phyloP scores from a whole-genome alignment of 2,329 filamentous ascomycete genomes.

The Aschersonia sp. region DNA sequence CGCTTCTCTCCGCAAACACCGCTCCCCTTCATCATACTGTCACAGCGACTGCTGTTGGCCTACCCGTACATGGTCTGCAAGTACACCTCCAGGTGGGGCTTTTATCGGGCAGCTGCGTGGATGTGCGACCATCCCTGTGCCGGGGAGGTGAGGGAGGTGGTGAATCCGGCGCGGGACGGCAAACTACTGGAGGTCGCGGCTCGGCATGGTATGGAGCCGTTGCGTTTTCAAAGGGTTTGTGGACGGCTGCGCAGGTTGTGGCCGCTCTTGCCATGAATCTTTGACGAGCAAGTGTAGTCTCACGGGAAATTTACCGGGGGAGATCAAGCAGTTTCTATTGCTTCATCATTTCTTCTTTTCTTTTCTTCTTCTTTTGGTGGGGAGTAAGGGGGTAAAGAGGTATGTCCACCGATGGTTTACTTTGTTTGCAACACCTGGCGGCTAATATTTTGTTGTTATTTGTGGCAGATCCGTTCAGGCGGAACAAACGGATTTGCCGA shows the following conservation, averaged over 20 bases:
- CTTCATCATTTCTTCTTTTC: not conserved
- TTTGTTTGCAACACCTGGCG: too few species aligned
- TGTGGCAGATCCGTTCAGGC: too few species aligned
- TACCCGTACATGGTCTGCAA: constrained; percentile 29
- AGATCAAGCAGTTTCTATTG: not conserved
- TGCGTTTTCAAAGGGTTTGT: constrained; percentile 15
- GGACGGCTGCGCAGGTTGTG: constrained; percentile 14
- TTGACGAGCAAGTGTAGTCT: not conserved
- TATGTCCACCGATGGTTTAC: too few species aligned
- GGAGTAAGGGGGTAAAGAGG: too few species aligned
- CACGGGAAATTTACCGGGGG: not conserved
- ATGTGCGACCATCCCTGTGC: constrained; percentile 13
- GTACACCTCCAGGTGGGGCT: constrained; percentile 24
- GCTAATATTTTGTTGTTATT: too few species aligned
- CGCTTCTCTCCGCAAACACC: constrained; percentile 12
- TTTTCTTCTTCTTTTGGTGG: too few species aligned
- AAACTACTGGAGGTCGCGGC: constrained; percentile 20
- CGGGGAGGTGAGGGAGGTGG: constrained; percentile 22
- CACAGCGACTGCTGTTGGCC: constrained; percentile 10
- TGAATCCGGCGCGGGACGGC: constrained; percentile 25
- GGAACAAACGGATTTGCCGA: too few species aligned
- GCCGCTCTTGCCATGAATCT: constrained; percentile 17
- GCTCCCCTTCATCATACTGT: not conserved
- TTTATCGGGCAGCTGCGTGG: constrained; percentile 21
- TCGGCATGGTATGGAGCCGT: constrained; percentile 20